These are phyloP conservation scores for Echria macrotheca DNA, from an alignment of 495 filamentous ascomycete genomes.

Conservation along the genomic window DNA sequence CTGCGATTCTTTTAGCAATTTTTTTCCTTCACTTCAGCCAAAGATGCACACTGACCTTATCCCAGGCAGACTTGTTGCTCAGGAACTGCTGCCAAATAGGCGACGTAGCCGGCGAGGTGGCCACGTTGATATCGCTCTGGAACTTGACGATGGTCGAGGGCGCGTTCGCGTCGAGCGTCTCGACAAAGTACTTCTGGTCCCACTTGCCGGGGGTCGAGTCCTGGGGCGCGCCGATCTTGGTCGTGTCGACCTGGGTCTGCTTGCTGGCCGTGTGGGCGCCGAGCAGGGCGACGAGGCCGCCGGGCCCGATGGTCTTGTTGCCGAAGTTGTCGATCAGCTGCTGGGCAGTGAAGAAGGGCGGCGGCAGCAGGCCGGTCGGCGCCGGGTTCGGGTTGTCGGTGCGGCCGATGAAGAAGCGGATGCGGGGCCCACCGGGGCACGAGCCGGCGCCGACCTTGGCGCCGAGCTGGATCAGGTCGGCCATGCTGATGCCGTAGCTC, in stretches of 20 bases:
- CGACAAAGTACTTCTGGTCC: conserved; percentile 6
- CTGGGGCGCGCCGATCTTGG: neutral
- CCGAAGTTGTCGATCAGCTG: neutral
- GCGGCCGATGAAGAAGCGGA: conserved; percentile 7
- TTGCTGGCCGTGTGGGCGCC: conserved; percentile 1
- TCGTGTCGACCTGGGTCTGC: neutral
- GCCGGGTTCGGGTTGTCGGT: conserved; percentile 5
- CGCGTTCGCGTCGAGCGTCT: conserved; percentile 1
- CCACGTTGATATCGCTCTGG: conserved; percentile 10
- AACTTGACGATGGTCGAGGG: conserved; percentile 6
- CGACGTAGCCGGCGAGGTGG: conserved; percentile 2
- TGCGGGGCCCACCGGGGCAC: conserved; percentile 8
- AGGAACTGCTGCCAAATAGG: conserved; percentile 5
- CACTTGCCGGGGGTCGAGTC: conserved; percentile 7
- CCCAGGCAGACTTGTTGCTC: conserved; percentile 9
- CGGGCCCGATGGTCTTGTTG: conserved; percentile 8
- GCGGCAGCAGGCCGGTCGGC: conserved; percentile 2
- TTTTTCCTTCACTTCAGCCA: too few relatives aligned
- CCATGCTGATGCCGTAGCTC: conserved; percentile 5
- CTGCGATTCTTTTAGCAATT: too few relatives aligned
- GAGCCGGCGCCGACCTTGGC: conserved; percentile 7
- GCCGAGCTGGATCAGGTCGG: conserved; percentile 8
- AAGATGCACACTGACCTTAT: conserved; percentile 4
- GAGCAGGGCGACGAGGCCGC: conserved; percentile 7
- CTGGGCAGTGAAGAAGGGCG: neutral